Conservation (phyloP, 345 rosid genomes). For the Trapa bicornis region DNA sequence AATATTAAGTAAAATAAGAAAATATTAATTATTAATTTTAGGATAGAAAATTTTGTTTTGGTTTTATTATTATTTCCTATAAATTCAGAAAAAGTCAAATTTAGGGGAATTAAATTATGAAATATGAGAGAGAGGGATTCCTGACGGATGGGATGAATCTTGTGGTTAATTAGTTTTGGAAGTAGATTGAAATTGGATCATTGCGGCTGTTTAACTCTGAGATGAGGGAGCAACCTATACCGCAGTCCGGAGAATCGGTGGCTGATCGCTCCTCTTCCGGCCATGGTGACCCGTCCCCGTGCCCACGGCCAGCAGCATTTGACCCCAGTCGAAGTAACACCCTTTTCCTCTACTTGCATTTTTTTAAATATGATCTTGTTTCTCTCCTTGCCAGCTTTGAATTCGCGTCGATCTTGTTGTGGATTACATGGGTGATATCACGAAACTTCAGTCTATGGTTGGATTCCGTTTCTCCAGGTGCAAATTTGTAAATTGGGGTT, state of each 20-base stretch:
- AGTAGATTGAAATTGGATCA: background rate
- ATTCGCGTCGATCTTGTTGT: background rate
- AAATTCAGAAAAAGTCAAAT: too few species aligned
- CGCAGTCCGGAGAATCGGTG: background rate
- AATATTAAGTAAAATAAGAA: too few species aligned
- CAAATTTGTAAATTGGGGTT: background rate
- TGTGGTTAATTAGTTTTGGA: too few species aligned
- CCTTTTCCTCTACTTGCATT: constrained; percentile 8
- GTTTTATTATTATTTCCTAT: too few species aligned
- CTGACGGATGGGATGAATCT: too few species aligned
- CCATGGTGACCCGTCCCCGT: constrained; percentile 7
- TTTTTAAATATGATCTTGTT: background rate
- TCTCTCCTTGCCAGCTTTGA: background rate
- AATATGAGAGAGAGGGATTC: too few species aligned
- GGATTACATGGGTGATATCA: background rate
- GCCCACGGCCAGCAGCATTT: constrained; percentile 28
- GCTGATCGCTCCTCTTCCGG: background rate
- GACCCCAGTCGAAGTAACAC: constrained; percentile 79
- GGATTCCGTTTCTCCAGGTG: background rate
- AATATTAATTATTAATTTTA: too few species aligned
- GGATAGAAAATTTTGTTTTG: too few species aligned
- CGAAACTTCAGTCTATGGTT: background rate
- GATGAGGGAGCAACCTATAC: background rate
- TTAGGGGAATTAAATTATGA: too few species aligned
- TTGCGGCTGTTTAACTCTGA: background rate